Evolutionary conservation across 768 basidiomycete species (phyloP).

Genomic region (Phylloporus sp.): DNA sequence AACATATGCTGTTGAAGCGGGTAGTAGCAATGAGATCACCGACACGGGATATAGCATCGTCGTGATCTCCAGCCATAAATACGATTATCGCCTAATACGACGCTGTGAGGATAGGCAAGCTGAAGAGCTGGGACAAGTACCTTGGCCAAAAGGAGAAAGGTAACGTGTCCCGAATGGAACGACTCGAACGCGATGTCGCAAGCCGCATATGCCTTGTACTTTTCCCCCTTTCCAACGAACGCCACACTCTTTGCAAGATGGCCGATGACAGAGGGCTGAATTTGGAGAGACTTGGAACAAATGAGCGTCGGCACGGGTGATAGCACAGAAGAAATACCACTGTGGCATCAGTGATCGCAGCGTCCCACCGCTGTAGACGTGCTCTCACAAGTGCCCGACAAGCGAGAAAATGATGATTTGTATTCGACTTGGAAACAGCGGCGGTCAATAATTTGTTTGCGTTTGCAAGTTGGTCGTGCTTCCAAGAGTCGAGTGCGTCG

Average conservation of each 20-base stretch:
- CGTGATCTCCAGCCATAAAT: not conserved
- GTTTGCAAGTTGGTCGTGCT: not conserved
- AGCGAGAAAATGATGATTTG: not conserved
- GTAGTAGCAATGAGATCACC: not conserved
- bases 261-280: not conserved
- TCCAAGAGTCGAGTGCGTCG: not conserved
- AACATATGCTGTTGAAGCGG: not conserved
- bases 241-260: not conserved
- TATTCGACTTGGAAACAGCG: not conserved
- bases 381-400: not conserved
- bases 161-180: not conserved
- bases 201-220: not conserved
- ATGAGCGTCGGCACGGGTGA: not conserved
- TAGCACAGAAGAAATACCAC: not conserved
- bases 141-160: not conserved
- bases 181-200: not conserved
- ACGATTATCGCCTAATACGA: not conserved
- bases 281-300: not conserved
- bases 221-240: not conserved
- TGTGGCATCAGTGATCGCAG: not conserved
- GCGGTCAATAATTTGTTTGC: not conserved
- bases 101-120: not conserved
- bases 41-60: not conserved
- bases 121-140: not conserved
- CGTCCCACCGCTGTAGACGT: not conserved